Evolutionary conservation across 2,329 filamentous ascomycete genomes (phyloP).

Genomic region (Colletotrichum cereale): DNA sequence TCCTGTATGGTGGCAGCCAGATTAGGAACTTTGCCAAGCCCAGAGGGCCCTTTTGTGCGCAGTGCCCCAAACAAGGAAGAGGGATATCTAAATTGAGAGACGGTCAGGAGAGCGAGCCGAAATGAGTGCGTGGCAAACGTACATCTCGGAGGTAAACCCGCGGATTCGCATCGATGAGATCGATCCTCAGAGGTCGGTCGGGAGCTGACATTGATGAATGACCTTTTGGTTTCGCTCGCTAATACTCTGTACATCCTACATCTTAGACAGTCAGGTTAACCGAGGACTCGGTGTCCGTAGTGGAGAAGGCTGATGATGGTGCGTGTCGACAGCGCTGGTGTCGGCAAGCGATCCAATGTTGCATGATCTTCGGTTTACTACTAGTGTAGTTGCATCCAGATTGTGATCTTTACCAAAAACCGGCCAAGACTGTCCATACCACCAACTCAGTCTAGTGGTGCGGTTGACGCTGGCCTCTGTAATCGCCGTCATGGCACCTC

Average conservation of each 20-base stretch:
- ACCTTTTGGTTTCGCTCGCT: background rate
- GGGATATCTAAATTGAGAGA: conserved; percentile 8
- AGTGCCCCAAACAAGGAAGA: background rate
- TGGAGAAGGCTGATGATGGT: background rate
- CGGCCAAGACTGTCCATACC: background rate
- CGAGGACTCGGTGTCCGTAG: background rate
- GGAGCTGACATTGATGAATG: conserved; percentile 5
- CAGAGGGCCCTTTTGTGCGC: background rate
- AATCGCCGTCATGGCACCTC: background rate
- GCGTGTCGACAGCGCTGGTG: background rate
- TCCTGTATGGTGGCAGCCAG: background rate
- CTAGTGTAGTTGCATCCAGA: conserved; percentile 14
- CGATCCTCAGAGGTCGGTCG: background rate
- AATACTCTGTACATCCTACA: background rate
- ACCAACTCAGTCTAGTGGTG: background rate
- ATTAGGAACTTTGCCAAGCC: background rate
- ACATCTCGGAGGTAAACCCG: conserved; percentile 3
- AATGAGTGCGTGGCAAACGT: conserved; percentile 19
- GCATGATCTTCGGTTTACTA: conserved; percentile 33
- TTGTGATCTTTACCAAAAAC: background rate
- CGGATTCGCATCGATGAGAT: background rate
- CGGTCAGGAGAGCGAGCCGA: conserved; percentile 1
- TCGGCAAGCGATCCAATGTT: conserved; percentile 21
- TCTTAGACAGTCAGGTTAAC: background rate
- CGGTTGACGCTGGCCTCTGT: background rate